Evolutionary conservation across 2,329 filamentous ascomycete species (phyloP).

Genomic region (Neophaeococcomyces mojaviensis): DNA sequence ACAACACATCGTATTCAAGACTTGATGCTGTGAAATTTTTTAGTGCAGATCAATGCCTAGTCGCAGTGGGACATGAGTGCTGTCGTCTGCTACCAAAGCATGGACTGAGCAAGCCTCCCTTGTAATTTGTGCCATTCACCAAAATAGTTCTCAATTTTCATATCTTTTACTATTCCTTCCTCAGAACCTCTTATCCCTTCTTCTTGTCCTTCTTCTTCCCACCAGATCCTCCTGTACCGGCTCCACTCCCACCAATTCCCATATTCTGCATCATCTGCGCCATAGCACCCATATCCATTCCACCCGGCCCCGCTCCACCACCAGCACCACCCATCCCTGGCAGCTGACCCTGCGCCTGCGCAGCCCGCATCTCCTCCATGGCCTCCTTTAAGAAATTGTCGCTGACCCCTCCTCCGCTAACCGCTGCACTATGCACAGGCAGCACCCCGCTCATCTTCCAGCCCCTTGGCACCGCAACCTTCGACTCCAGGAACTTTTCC

Average conservation of each 20-base stretch:
- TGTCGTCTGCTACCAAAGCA: too few species aligned
- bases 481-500: slow-evolving; percentile 60
- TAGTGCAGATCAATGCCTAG: too few species aligned
- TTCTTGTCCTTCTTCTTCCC: slow-evolving; percentile 22
- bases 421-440: slow-evolving; percentile 78
- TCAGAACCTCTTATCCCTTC: slow-evolving; percentile 12
- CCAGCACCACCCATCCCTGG: slow-evolving; percentile 33
- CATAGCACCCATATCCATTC: slow-evolving; percentile 23
- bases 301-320: slow-evolving; percentile 22
- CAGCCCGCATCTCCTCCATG: slow-evolving; percentile 79
- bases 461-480: slow-evolving; percentile 70
- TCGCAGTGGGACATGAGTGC: too few species aligned
- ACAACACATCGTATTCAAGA: too few species aligned
- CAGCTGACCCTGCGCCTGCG: slow-evolving; percentile 31
- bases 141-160: too few species aligned
- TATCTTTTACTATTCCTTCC: not conserved
- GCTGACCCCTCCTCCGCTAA: slow-evolving; percentile 86
- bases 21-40: too few species aligned
- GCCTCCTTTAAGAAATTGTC: slow-evolving; percentile 95
- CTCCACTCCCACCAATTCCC: slow-evolving; percentile 16
- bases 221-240: slow-evolving; percentile 7
- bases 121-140: too few species aligned
- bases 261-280: slow-evolving; percentile 22
- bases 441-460: slow-evolving; percentile 85
- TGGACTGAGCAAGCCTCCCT: too few species aligned